These are phyloP conservation scores for Chalciporus chontae DNA, from an alignment of 768 basidiomycete genomes.

Conservation along the genomic window DNA sequence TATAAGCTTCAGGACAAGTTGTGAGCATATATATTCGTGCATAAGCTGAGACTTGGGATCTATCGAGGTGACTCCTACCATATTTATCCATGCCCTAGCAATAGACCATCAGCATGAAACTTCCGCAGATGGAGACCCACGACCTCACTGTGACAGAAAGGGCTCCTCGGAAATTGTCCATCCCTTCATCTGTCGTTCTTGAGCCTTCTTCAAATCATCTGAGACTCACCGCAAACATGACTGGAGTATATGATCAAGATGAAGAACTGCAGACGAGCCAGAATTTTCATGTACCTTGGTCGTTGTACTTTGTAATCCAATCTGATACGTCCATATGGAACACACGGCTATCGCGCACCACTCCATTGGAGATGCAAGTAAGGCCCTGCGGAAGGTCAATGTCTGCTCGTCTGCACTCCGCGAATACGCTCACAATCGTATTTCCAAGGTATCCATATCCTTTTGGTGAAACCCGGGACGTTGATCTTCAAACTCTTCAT, in stretches of 20 bases:
- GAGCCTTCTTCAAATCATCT: slow-evolving; percentile 14
- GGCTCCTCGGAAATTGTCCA: slow-evolving; percentile 32
- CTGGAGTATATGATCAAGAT: slow-evolving; percentile 4
- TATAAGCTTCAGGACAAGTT: too few species aligned
- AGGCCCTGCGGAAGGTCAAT: neutral
- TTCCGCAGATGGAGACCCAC: neutral
- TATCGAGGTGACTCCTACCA: too few species aligned
- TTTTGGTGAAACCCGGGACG: neutral
- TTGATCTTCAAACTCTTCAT: slow-evolving; percentile 3
- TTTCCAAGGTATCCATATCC: neutral
- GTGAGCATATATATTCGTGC: too few species aligned
- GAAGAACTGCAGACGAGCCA: neutral
- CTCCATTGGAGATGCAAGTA: neutral
- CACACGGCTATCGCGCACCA: neutral
- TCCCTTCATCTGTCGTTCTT: slow-evolving; percentile 17
- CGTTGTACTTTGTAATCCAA: neutral
- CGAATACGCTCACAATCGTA: neutral
- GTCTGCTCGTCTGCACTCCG: neutral
- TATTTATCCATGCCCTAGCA: slow-evolving; percentile 20
- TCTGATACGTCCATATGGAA: neutral
- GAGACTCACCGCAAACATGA: slow-evolving; percentile 17
- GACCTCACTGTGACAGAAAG: slow-evolving; percentile 38
- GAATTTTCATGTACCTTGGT: neutral
- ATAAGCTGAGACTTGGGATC: too few species aligned
- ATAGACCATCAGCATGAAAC: neutral